Base-by-base conservation (phyloP, 805 yeast genomes). In the Blastobotrys robertii region DNA sequence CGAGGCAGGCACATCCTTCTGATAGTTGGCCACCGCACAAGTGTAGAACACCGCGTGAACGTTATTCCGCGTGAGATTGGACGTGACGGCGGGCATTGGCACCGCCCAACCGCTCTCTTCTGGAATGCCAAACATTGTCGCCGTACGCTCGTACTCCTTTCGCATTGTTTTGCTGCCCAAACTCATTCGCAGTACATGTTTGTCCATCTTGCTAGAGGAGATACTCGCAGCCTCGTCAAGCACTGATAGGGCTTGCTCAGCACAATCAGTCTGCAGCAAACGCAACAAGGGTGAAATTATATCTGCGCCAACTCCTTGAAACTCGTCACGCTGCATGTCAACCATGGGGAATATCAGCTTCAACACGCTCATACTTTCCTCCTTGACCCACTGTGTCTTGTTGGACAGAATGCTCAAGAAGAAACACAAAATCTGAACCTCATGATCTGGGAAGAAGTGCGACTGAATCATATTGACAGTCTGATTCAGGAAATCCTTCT, bases 91-190 rank as follows among this genome's bases (percentile, higher is more conserved):
- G 2, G 98, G 96, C 90, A 84, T 83, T 1, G 97, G 94, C 39
- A 94, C 79, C 0, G 96, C 81, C 99, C 99, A 92, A 1, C 99
- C 99, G 55, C 82, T 79, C 9, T 84, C 95, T 48, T 84, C 90
- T 0, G 98, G 97, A 16, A 90, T 79, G 11, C 98, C 98, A 66
- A 87, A 94, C 43, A 92, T 66, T 0, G 97, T 86, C 0, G 92
- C 87, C 2, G 92, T 81, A 51, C 76, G 79, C 50, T 84, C 95
- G 56, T 81, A 83, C 50, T 84, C 94, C 49, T 81, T 84, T 52
- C 82, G 76, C 51, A 83, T 69, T 7, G 84, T 75, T 10, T 79
- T 68, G 50, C 84, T 86, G 8, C 97, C 97, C 56, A 90, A 73
- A 52, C 94, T 82, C 79, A 92, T 84, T 59, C 97, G 72, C 52